A percentile compares a stretch with the other conserved stretches of the same genome.
These are phyloP conservation scores for Marasmius oreades DNA, from an alignment of 1,284 basidiomycete genomes.

Conservation along the genomic window DNA sequence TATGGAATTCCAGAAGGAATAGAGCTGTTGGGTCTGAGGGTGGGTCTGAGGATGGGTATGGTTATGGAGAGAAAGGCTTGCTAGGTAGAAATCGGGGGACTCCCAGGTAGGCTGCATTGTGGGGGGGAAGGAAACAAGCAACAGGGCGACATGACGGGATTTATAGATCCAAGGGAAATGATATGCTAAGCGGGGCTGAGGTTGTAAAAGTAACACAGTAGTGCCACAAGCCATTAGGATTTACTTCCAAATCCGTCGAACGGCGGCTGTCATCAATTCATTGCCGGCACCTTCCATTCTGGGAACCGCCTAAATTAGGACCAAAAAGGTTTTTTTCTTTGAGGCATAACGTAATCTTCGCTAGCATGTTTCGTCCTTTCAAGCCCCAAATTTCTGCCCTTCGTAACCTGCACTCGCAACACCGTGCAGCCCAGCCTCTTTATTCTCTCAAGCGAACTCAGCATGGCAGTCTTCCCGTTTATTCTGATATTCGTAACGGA, in stretches of 20 bases:
- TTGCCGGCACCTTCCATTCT: neutral
- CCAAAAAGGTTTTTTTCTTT: too few relatives aligned
- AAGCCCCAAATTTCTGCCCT: neutral
- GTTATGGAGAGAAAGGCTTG: neutral
- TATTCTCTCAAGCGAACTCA: conserved; percentile 66
- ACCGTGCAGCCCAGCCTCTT: conserved; percentile 24
- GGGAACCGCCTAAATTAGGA: neutral
- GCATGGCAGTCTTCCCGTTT: conserved; percentile 65
- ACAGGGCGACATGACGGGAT: neutral
- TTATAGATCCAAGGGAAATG: neutral
- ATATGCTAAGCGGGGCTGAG: neutral
- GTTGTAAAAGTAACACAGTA: too few relatives aligned
- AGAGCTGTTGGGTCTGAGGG: neutral
- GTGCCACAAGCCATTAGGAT: neutral
- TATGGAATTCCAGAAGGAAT: neutral
- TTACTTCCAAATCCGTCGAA: neutral
- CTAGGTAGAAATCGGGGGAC: neutral
- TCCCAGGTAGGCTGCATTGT: neutral
- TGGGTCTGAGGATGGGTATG: neutral
- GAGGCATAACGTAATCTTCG: neutral
- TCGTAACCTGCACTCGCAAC: neutral
- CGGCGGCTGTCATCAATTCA: neutral
- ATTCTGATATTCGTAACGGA: conserved; percentile 65
- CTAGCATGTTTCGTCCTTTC: neutral
- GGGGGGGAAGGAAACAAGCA: neutral